Evolutionary conservation across 2,329 filamentous ascomycete species (phyloP).

Genomic region (Canariomyces notabilis): DNA sequence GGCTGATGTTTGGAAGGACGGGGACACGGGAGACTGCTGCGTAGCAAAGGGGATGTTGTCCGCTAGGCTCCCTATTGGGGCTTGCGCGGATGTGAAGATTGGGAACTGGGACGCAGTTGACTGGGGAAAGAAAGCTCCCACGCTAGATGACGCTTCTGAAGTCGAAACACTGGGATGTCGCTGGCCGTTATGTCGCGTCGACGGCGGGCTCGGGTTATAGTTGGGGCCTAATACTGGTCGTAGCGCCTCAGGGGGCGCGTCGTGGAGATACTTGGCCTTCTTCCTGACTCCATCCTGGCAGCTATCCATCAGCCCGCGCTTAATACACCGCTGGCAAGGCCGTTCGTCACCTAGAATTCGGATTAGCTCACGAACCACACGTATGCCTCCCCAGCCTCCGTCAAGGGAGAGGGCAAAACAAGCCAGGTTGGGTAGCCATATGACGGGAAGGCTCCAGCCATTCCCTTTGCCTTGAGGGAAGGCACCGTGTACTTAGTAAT

Average conservation of each 20-base stretch:
- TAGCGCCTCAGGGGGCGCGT: conserved; percentile 84
- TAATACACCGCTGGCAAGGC: conserved; percentile 89
- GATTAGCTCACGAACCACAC: conserved; percentile 10
- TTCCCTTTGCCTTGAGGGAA: not conserved
- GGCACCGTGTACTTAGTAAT: conserved; percentile 5
- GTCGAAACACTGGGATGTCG: conserved; percentile 44
- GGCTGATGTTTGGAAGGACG: conserved; percentile 60
- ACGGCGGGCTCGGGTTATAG: conserved; percentile 55
- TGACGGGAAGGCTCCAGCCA: not conserved
- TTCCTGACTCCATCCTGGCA: conserved; percentile 97
- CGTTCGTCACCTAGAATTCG: conserved; percentile 74
- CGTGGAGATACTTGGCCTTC: conserved; percentile 98
- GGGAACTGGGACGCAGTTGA: conserved; percentile 44
- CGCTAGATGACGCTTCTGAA: conserved; percentile 41
- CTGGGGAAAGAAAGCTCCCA: conserved; percentile 43
- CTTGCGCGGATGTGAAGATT: conserved; percentile 46
- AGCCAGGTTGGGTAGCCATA: conserved; percentile 3
- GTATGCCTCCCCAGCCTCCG: not conserved
- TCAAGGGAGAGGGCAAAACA: not conserved
- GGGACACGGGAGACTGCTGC: conserved; percentile 69
- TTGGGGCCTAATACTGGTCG: conserved; percentile 75
- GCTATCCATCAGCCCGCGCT: conserved; percentile 81
- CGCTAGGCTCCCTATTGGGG: conserved; percentile 41
- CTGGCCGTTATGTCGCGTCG: conserved; percentile 41
- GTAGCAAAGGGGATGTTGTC: conserved; percentile 53